These are phyloP conservation scores for Emmonsiellopsis sp. DNA, from an alignment of 2,329 filamentous ascomycete species.

Conservation along the genomic window DNA sequence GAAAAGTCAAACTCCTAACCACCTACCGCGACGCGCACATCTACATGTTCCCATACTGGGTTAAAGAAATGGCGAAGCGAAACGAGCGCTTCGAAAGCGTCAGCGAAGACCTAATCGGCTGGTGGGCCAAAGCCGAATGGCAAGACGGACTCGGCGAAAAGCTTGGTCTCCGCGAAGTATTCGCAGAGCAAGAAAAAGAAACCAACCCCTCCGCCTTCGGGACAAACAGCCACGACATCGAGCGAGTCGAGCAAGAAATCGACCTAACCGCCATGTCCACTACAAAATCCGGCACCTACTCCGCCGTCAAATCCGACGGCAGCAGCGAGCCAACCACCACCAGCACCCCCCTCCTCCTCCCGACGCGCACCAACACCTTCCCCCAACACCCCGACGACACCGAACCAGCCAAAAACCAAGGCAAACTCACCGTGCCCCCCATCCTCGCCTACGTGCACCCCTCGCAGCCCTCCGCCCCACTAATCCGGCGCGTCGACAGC, in stretches of 20 bases:
- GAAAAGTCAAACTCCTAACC: conserved; percentile 68
- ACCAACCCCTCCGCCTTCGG: conserved; percentile 32
- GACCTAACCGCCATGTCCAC: conserved; percentile 45
- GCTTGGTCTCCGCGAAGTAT: conserved; percentile 59
- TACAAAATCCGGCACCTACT: conserved; percentile 31
- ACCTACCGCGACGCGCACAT: conserved; percentile 86
- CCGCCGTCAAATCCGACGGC: conserved; percentile 6
- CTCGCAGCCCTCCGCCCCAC: conserved; percentile 41
- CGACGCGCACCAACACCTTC: conserved; percentile 6
- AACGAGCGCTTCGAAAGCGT: conserved; percentile 82
- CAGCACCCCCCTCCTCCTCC: conserved; percentile 9
- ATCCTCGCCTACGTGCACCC: conserved; percentile 74
- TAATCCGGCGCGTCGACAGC: conserved; percentile 84
- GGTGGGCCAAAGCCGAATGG: conserved; percentile 94
- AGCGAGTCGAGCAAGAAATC: conserved; percentile 42
- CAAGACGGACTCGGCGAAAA: conserved; percentile 72
- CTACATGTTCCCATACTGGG: conserved; percentile 88
- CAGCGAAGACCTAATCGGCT: conserved; percentile 82
- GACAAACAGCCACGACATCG: conserved; percentile 27
- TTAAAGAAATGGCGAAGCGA: conserved; percentile 68
- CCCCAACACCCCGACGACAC: conserved; percentile 9
- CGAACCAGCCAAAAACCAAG: not conserved
- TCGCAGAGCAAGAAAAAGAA: conserved; percentile 37
- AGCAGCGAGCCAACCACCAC: conserved; percentile 8
- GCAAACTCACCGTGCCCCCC: conserved; percentile 51